Evolutionary conservation across 768 basidiomycete species (phyloP).

Genomic region (Boletus subcaerulescens): DNA sequence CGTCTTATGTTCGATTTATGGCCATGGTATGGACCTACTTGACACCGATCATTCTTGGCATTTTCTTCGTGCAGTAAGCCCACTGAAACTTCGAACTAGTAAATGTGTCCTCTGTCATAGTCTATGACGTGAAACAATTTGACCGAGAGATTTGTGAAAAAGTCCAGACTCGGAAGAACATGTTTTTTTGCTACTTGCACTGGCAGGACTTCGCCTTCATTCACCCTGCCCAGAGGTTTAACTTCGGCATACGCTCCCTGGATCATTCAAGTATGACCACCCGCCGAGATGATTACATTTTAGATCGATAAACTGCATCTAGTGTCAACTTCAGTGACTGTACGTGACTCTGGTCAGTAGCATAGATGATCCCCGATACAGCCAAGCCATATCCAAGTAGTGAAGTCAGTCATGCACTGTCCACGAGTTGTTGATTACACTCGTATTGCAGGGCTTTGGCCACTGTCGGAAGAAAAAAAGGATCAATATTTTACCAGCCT

Average conservation of each 20-base stretch:
- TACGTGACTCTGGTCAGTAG: constrained; percentile 13
- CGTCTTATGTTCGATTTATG: constrained; percentile 12
- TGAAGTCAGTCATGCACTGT: constrained; percentile 16
- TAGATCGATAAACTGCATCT: constrained; percentile 21
- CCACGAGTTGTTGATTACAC: constrained; percentile 18
- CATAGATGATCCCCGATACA: constrained; percentile 21
- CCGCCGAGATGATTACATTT: constrained; percentile 14
- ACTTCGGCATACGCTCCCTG: too few relatives aligned
- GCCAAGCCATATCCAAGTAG: constrained; percentile 21
- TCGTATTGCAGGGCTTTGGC: constrained; percentile 12
- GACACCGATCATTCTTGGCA: constrained; percentile 3
- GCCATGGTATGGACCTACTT: constrained; percentile 7
- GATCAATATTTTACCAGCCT: constrained; percentile 4
- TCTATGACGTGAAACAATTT: not conserved
- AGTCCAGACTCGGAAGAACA: too few relatives aligned
- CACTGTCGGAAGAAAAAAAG: not conserved
- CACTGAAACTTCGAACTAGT: too few relatives aligned
- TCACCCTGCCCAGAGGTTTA: too few relatives aligned
- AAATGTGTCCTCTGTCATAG: not conserved
- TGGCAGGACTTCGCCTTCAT: too few relatives aligned
- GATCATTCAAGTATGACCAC: too few relatives aligned
- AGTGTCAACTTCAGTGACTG: constrained; percentile 8
- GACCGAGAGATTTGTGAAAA: too few relatives aligned
- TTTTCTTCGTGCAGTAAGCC: constrained; percentile 7
- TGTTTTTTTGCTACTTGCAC: too few relatives aligned